Conservation (phyloP, 352 stramenopile genomes). For the Chrysophaeum taylorii region DNA sequence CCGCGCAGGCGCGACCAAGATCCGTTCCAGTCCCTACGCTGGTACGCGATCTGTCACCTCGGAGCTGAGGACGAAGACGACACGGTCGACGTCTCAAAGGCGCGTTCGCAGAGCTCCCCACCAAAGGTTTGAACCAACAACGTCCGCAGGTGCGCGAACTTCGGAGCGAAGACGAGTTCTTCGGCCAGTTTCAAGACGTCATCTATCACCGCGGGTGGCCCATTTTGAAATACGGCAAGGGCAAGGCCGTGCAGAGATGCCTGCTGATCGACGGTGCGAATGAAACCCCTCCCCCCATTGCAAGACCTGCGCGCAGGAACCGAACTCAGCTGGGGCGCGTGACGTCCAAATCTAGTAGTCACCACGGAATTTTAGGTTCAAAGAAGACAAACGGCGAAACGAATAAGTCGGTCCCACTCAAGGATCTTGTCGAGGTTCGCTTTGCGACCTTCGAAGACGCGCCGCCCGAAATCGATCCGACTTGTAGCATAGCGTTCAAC, state of each 20-base stretch:
- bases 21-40: neutral
- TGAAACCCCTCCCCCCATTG: no score
- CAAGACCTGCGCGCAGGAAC: no score
- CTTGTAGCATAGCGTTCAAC: neutral
- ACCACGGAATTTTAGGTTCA: no score
- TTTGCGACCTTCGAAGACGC: neutral
- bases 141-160: neutral
- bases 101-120: neutral
- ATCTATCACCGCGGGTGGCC: neutral
- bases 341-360: no score
- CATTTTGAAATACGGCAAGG: neutral
- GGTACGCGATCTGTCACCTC: neutral
- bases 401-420: neutral
- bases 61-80: neutral
- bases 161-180: neutral
- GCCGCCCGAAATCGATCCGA: neutral
- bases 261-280: neutral
- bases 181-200: neutral
- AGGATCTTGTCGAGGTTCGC: neutral
- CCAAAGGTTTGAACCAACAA: neutral
- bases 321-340: neutral
- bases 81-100: neutral
- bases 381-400: neutral
- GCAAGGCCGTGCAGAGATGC: neutral
- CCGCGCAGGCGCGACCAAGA: no score